Evolutionary conservation across 495 filamentous ascomycete genomes (phyloP), one percentile per base, ranked within the genome.

Genomic region (Podospora sp.): DNA sequence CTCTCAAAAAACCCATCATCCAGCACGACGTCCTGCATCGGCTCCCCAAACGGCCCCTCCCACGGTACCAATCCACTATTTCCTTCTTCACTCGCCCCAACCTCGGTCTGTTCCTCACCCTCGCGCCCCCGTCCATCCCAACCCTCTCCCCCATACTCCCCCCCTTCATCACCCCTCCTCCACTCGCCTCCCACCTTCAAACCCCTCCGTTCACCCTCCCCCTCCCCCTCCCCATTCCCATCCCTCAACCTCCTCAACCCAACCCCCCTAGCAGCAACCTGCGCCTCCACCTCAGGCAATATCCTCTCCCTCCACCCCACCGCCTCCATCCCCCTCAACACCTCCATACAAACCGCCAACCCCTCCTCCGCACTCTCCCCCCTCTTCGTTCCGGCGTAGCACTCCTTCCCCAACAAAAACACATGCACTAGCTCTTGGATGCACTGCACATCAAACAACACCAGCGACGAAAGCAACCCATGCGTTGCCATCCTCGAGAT

Each of bases 401-500:
- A 51, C 53, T 21, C 18, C 55, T 29, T 51, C 0, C 53, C 63
- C 33, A 65, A 21, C 63, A 65, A 21, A 26, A 65, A 65, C 6
- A 65, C 63, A 26, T 65, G 55, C 53, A 65, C 63, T 35, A 65
- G n/a, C 20, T 65, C 63, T 18, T 65, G 63, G 20, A 65, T 60
- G 24, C 53, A 60, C 55, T 65, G 55, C n/a, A 12, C 27, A 22
- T 65, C 63, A 51, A 65, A 65, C 29, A 65, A 53, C 33, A 65
- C 63, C 33, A 65, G 22, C 63, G 63, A 65, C 22, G 33, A 59
- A 0, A 65, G 55, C 33, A 65, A 16, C 20, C 33, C 63, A 20
- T 51, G 33, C 18, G 57, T 24, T 0, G 21, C 0, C 63, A 65
- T 65, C 1, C 55, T 27, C 55, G 40, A 25, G 21, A 65, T 21